Conservation (phyloP, 345 rosid species). For the Lumnitzera littorea region DNA sequence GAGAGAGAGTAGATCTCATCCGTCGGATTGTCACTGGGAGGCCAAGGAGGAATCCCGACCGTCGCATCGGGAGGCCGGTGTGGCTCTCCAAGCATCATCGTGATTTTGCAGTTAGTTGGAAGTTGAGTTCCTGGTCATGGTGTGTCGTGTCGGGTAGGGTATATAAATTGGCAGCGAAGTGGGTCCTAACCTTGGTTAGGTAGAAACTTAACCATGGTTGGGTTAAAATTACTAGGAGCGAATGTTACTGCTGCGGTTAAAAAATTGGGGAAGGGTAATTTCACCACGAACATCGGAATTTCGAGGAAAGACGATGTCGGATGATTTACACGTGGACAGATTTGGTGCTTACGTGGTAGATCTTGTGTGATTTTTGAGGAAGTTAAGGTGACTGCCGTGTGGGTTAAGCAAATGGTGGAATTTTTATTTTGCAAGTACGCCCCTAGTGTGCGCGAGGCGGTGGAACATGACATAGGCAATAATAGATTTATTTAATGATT, state of each 20-base stretch:
- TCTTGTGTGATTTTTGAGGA: no score
- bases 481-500: no score
- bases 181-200: neutral
- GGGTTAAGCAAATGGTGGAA: no score
- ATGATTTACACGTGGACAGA: neutral
- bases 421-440: no score
- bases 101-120: neutral
- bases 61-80: slow-evolving; percentile 7
- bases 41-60: slow-evolving; percentile 4
- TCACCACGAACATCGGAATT: neutral
- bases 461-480: no score
- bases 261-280: neutral
- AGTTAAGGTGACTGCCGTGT: no score
- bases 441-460: no score
- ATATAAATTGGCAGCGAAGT: neutral
- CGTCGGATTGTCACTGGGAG: slow-evolving; percentile 4
- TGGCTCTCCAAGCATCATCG: slow-evolving; percentile 8
- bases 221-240: neutral
- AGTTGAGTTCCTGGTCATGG: neutral
- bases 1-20: slow-evolving; percentile 4
- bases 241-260: neutral
- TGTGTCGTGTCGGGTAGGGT: neutral
- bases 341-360: no score
- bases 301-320: neutral
- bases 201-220: neutral